Conservation (phyloP, 371 early-diverging fungal genomes). For the Apophysomyces sp. region DNA sequence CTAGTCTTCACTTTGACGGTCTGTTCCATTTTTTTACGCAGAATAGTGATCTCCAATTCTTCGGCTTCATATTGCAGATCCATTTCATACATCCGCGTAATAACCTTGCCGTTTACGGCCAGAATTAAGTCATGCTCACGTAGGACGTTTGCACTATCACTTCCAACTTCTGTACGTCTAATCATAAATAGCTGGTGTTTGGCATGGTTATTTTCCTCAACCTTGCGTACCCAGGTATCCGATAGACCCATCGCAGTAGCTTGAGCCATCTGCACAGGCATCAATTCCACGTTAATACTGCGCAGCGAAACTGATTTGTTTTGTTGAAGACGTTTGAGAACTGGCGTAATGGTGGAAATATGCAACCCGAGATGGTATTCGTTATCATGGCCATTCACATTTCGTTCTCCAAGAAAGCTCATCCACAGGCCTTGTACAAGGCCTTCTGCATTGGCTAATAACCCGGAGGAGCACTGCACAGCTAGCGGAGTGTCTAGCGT, state of each 20-base stretch:
- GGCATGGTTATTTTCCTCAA: slow-evolving; percentile 72
- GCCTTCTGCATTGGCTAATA: slow-evolving; percentile 75
- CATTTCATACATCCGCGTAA: slow-evolving; percentile 71
- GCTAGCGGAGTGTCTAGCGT: slow-evolving; percentile 86
- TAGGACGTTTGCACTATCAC: slow-evolving; percentile 62
- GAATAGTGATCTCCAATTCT: slow-evolving; percentile 57
- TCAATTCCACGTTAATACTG: slow-evolving; percentile 72
- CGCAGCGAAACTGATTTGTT: slow-evolving; percentile 49
- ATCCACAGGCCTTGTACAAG: slow-evolving; percentile 86
- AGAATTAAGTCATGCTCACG: slow-evolving; percentile 79
- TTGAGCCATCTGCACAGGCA: slow-evolving; percentile 75
- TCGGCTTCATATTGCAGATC: slow-evolving; percentile 61
- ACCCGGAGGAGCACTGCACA: slow-evolving; percentile 82
- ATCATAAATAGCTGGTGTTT: slow-evolving; percentile 75
- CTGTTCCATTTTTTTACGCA: slow-evolving; percentile 71
- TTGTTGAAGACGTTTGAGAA: slow-evolving; percentile 47
- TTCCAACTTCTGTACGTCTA: slow-evolving; percentile 66
- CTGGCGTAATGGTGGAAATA: slow-evolving; percentile 54
- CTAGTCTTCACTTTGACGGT: slow-evolving; percentile 59
- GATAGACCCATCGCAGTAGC: slow-evolving; percentile 79
- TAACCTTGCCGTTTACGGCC: slow-evolving; percentile 65
- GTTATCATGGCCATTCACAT: slow-evolving; percentile 65
- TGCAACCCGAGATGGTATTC: slow-evolving; percentile 80
- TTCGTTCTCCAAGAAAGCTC: slow-evolving; percentile 77
- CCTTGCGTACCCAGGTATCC: slow-evolving; percentile 69